Base-by-base conservation (phyloP, 1,284 basidiomycete genomes). In the Rhodotorula sp. region DNA sequence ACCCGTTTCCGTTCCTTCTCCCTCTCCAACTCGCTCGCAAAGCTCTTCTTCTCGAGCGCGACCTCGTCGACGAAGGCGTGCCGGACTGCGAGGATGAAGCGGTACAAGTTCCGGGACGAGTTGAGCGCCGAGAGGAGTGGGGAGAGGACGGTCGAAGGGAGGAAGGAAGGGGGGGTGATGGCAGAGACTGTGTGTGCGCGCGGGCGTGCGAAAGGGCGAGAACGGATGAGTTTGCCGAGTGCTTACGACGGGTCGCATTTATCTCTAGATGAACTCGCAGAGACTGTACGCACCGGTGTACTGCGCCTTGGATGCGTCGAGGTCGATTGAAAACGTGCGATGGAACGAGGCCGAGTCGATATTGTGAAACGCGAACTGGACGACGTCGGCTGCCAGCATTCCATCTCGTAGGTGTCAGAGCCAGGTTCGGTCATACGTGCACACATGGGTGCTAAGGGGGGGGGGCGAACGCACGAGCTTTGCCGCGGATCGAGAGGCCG, bases 291-390 rank as follows among this genome's bases (percentile, higher is more conserved):
- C 38, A 66, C 75, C 16, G 6, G 65, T 50, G 61, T 79, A 79
- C 10, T 57, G 48, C 15, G 66, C 61, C 15, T 66, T 55, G 12
- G 74, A 76, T 5, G 75, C 76, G 66, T 79, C 77, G 43, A 80
- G 54, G 31, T 78, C 76, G 67, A 80, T 71, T 7, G 71, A 72
- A 52, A 79, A 79, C 18, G 73, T 57, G 2, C 78, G 76, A 6
- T 69, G 66, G 60, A 76, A 77, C 43, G 73, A 71, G 0, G 74
- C 64, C 0, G 74, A 71, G 38, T 78, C 77, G 43, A 80, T 50
- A 43, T 73, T 66, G 14, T 64, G 62, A 62, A 79, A 80, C n/a
- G 65, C 72, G 68, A 80, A 80, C 26, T 73, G 68, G 23, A 79
- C 74, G 23, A 73, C 50, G 48, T 79, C 77, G 38, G 66, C 79